Evolutionary conservation across 192 early-diverging fungal genomes (phyloP), one percentile per base, ranked within the genome.

Genomic region (Backusella macrospora): DNA sequence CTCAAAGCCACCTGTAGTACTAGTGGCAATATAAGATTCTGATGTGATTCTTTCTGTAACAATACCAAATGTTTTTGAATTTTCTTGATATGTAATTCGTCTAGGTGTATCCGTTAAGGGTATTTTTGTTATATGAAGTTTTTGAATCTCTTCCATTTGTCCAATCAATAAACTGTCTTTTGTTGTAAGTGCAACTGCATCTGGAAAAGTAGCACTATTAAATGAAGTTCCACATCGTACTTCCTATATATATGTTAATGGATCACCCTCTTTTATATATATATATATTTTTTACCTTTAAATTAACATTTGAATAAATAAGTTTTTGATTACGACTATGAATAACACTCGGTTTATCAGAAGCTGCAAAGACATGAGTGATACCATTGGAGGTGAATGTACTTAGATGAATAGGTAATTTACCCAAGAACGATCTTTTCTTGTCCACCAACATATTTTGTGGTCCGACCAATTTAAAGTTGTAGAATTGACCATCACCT

Each of bases 281-380:
- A 46, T 14, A 23, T 65, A 45, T 12, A 14, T 8, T 14, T 44
- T 13, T 45, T 82, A 92, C 91, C 84, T 89, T 91, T 4, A 92
- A 73, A 78, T 99, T 97, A 34, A 99, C 92, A 76, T 90, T 93
- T 6, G 93, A 94, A 75, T 91, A 98, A 44, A 92, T 67, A 4
- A 99, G 84, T 78, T 95, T 94, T n/a, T 87, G 82, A 70, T 89
- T 87, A 37, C 82, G 86, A 62, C 82, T 87, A 69, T 92, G 89
- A 65, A 95, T 87, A 18, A 99, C 88, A 4, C 95, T 92, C 0
- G 97, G 95, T 67, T 91, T 85, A 78, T 97, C 96, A 26, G 91
- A 92, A 14, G 93, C 89, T 0, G 90, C 92, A 87, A 98, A 98
- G 10, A 98, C 91, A 76, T 90, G 83, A 13, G 68, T 79, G 70